Conservation (phyloP, 139 green algal species). For the Auxenochlorella pyrenoidosa region DNA sequence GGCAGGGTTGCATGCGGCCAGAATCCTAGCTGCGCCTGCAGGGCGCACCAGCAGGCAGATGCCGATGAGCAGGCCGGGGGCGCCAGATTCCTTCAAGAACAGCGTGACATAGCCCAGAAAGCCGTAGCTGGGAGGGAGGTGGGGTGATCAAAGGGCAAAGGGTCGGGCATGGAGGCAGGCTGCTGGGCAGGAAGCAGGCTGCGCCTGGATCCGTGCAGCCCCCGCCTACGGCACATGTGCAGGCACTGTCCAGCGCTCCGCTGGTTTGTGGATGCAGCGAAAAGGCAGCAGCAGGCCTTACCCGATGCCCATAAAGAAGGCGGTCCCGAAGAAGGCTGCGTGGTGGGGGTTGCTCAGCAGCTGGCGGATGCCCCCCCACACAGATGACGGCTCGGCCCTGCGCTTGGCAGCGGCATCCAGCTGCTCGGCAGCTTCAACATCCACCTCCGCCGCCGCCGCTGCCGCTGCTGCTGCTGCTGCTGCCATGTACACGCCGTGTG, state of each 20-base stretch:
- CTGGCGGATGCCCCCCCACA: neutral
- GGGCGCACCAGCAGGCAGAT: neutral
- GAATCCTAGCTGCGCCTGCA: no score
- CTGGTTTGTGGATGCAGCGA: no score
- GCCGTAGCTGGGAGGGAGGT: neutral
- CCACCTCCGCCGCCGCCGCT: no score
- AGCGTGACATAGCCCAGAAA: neutral
- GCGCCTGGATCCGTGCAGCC: no score
- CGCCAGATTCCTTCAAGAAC: neutral
- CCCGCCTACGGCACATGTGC: no score
- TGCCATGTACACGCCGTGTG: neutral
- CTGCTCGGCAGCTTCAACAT: no score
- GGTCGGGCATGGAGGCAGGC: no score
- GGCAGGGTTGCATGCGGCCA: no score
- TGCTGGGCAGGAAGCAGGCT: no score
- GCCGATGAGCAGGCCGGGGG: neutral
- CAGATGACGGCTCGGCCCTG: neutral
- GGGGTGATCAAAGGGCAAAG: no score
- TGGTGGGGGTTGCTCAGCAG: slow-evolving; percentile 6
- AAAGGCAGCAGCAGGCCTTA: neutral
- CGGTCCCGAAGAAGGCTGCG: slow-evolving; percentile 18
- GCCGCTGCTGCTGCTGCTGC: neutral
- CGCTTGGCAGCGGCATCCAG: neutral
- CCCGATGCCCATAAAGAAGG: slow-evolving; percentile 7
- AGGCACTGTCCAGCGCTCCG: no score